phyloP scores from a whole-genome alignment of 2,329 filamentous ascomycete species.

The Ophiostoma fasciatum region DNA sequence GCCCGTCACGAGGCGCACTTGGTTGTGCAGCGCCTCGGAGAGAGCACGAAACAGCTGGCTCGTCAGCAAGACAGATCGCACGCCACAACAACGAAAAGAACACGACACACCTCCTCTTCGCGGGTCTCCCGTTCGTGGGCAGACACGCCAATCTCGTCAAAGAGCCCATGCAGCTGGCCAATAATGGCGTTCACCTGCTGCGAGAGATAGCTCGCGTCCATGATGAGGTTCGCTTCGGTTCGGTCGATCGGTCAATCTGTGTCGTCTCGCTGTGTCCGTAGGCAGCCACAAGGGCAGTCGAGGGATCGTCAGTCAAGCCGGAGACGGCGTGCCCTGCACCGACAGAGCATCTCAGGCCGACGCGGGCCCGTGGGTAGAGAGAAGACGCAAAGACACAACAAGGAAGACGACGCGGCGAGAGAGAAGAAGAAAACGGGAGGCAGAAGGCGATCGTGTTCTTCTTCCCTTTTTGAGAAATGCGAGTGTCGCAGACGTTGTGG shows the following conservation, averaged over 20 bases:
- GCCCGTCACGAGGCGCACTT: constrained; percentile 66
- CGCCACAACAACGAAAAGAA: not conserved
- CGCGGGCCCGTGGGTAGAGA: not conserved
- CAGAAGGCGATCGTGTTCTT: not conserved
- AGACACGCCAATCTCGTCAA: constrained; percentile 95
- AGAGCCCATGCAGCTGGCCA: constrained; percentile 80
- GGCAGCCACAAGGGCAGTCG: too few species aligned
- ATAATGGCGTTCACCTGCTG: constrained; percentile 94
- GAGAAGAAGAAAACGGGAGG: not conserved
- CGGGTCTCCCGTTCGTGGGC: constrained; percentile 80
- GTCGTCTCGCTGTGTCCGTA: too few species aligned
- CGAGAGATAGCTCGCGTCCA: constrained; percentile 86
- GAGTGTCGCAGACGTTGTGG: constrained; percentile 3
- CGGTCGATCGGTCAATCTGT: too few species aligned
- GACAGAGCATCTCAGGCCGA: constrained; percentile 11
- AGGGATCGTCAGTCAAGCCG: constrained; percentile 6
- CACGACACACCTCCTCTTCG: constrained; percentile 62
- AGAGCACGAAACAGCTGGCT: constrained; percentile 74
- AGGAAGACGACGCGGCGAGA: not conserved
- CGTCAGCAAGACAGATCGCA: constrained; percentile 7
- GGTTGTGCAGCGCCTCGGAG: constrained; percentile 81
- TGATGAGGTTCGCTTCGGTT: too few species aligned
- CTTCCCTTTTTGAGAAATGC: constrained; percentile 1
- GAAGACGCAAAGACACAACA: not conserved
- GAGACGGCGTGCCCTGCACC: constrained; percentile 6